A percentile compares a stretch with the other conserved stretches of the same genome.
Conservation (phyloP, 768 basidiomycete genomes). For the Lyophyllum shimeji region DNA sequence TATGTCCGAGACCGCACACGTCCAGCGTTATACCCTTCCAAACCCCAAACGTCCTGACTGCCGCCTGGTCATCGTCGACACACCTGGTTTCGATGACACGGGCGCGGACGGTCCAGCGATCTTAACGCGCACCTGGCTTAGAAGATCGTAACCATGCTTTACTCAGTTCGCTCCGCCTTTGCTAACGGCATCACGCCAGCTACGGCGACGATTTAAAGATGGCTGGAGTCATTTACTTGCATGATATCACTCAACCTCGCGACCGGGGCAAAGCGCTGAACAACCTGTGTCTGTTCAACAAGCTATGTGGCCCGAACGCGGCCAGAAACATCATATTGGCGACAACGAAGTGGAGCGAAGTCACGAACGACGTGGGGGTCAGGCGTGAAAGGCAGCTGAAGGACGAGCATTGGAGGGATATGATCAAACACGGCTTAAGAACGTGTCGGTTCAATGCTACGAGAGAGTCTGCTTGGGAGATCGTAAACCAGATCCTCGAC, state of each 20-base stretch:
- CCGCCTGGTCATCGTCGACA: background rate
- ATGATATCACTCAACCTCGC: constrained; percentile 14
- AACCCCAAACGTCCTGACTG: background rate
- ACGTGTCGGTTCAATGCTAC: background rate
- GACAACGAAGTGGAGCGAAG: constrained; percentile 13
- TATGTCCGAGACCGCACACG: background rate
- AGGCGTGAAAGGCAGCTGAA: constrained; percentile 11
- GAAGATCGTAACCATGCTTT: no score
- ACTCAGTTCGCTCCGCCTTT: background rate
- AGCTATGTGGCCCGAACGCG: constrained; percentile 15
- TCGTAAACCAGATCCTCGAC: constrained; percentile 10
- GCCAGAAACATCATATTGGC: constrained; percentile 16
- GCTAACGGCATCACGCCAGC: constrained; percentile 5
- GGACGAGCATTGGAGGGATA: constrained; percentile 10
- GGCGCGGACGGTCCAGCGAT: no score
- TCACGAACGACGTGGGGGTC: constrained; percentile 1
- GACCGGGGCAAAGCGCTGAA: constrained; percentile 10
- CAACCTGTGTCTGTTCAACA: constrained; percentile 17
- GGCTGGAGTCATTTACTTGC: constrained; percentile 17
- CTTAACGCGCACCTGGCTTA: no score
- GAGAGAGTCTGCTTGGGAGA: constrained; percentile 4
- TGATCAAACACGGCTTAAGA: constrained; percentile 9
- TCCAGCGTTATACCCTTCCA: background rate
- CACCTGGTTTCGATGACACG: background rate
- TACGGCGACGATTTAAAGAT: constrained; percentile 17